phyloP scores from a whole-genome alignment of 345 rosid genomes.

The Ailanthus altissimus region DNA sequence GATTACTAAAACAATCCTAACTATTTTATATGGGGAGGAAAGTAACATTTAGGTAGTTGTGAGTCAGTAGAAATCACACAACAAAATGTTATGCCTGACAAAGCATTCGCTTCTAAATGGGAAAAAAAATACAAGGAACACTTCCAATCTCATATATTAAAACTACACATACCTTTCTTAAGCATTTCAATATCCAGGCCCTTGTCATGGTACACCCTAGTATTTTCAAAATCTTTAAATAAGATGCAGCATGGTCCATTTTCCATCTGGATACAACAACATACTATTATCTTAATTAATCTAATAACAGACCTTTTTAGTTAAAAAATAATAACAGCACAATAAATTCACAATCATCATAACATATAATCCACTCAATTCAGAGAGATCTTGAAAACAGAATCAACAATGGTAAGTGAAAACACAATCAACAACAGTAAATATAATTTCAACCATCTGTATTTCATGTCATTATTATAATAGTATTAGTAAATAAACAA shows the following conservation, averaged over 20 bases:
- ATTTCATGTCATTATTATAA: neutral
- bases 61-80: neutral
- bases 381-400: neutral
- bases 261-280: conserved; percentile 44
- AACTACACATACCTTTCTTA: conserved; percentile 54
- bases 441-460: neutral
- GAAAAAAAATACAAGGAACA: neutral
- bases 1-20: neutral
- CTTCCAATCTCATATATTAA: conserved; percentile 3
- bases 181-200: conserved; percentile 56
- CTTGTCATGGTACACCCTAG: conserved; percentile 48
- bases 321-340: neutral
- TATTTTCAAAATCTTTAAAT: conserved; percentile 58
- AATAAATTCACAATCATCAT: neutral
- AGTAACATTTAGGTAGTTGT: neutral
- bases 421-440: conserved; percentile 13
- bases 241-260: conserved; percentile 53
- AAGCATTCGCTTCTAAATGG: neutral
- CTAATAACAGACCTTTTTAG: neutral
- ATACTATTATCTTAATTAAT: conserved; percentile 16
- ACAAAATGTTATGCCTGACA: neutral
- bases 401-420: conserved; percentile 15
- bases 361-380: neutral
- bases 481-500: neutral
- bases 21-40: neutral